Evolutionary conservation across 2,329 filamentous ascomycete species (phyloP), one percentile per base, ranked within the genome.

Genomic region (Arthroderma sp.): DNA sequence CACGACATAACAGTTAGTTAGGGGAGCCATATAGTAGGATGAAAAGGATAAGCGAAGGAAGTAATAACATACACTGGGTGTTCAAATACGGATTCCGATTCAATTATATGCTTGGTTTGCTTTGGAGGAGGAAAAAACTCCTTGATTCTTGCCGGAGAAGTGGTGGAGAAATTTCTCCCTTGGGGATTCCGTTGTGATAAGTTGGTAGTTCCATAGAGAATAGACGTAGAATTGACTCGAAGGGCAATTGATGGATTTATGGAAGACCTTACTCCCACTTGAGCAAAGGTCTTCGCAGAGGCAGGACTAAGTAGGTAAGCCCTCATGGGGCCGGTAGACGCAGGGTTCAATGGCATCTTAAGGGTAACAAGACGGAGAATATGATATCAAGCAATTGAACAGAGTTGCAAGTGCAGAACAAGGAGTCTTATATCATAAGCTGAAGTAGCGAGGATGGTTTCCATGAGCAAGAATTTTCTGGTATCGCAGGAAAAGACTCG

Each of bases 31-130:
- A 44, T 31, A 29, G 8, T 38, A 15, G 10, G 15, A 27, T 3
- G 30, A 38, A 22, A 31, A 29, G 9, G 5, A 22, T 22, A 22
- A 22, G 15, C 15, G 15, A 22, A 22, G 15, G 15, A 22, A 22
- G 15, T 3, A 22, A 22, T 2, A 9, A 49, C 64, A 48, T 64
- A 68, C 64, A 69, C 74, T 48, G 79, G 80, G 57, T 84, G 81
- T 30, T 73, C 73, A 81, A 82, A 87, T 50, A 80, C 74, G 4
- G 81, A 69, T 10, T 73, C 72, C 0, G 81, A 82, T 47, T 69
- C 70, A 36, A 74, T 70, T 57, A 85, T 82, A 46, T 73, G 69
- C 15, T 72, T 65, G 2, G 77, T 80, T 54, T 79, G 73, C 54
- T 73, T 74, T 50, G 64, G 28, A 43, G 65, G 60, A 1, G 80